Evolutionary conservation across 495 filamentous ascomycete genomes (phyloP), one percentile per base, ranked within the genome.

Genomic region (Evansstolkia leycettana): DNA sequence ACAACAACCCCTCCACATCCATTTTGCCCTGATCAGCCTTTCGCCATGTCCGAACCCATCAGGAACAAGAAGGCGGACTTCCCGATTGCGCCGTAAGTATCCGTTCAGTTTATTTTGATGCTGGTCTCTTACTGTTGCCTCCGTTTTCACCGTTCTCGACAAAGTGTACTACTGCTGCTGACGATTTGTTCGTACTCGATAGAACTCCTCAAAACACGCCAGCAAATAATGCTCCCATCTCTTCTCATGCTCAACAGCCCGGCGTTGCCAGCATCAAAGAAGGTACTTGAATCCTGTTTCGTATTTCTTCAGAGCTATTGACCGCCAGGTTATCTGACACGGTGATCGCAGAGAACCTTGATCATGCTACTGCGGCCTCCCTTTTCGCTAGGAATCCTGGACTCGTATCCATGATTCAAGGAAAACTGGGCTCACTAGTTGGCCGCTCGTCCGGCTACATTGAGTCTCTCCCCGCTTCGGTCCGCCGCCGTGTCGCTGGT

Each of bases 191-290:
- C 20, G 9, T 23, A 4, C 5, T 9, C 37, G 28, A 46, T 52
- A 92, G 83, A 46, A 96, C 89, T 48, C 89, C 89, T 49, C 89
- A 95, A 67, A 94, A 95, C 64, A 94, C 88, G 13, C 89, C 92
- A 44, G 79, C 84, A 26, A 85, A 74, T 56, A 86, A 86, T 68
- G 92, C 92, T 42, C 92, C 92, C 29, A 99, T 99, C 59, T 92
- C 86, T 12, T 96, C 92, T 36, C 89, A 92, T 63, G 90, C 90
- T 42, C 85, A 93, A 65, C 84, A 94, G 64, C 92, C 92, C 39
- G 82, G 82, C 33, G 79, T 99, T 45, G 70, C 84, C 42, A 96
- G 85, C 62, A 95, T 99, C 68, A 84, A 88, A 63, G 92, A 99
- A 78, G 90, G 90, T 95, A 60, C 51, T n/a, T n/a, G n/a, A n/a